Conservation (phyloP, 495 filamentous ascomycete genomes). For the Melanomma pulvis-pyrius region DNA sequence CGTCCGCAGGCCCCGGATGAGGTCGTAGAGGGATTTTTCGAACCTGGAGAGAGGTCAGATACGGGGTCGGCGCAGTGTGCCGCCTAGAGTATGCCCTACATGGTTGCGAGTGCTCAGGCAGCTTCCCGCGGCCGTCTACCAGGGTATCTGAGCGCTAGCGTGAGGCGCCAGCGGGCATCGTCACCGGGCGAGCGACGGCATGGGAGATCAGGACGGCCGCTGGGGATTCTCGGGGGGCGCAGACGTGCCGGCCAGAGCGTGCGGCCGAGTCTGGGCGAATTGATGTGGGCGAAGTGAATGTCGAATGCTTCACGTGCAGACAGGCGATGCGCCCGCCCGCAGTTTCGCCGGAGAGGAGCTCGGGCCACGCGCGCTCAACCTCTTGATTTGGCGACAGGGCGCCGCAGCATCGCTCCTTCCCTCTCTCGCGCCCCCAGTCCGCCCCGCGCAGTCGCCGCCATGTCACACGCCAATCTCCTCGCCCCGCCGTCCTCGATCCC, state of each 20-base stretch:
- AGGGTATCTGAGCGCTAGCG: conserved; percentile 6
- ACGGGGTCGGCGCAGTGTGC: not conserved
- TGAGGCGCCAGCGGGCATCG: conserved; percentile 29
- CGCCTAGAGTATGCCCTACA: conserved; percentile 19
- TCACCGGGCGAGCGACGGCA: conserved; percentile 6
- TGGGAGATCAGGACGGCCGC: not conserved
- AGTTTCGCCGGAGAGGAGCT: conserved; percentile 17
- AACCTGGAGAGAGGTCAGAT: conserved; percentile 63
- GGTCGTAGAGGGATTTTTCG: conserved; percentile 98
- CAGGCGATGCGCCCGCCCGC: conserved; percentile 3
- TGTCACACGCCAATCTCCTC: conserved; percentile 43
- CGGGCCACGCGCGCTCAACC: not conserved
- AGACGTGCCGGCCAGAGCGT: too few relatives aligned
- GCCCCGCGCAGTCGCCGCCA: conserved; percentile 10
- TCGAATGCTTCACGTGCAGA: conserved; percentile 8
- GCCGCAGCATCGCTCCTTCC: not conserved
- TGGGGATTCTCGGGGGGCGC: not conserved
- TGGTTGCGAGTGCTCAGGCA: conserved; percentile 18
- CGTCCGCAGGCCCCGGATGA: conserved; percentile 90
- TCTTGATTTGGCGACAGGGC: not conserved
- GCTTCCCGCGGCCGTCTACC: conserved; percentile 12
- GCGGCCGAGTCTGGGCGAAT: not conserved
- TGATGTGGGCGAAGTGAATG: conserved; percentile 4
- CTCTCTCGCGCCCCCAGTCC: not conserved
- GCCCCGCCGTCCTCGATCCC: conserved; percentile 43